phyloP scores from a whole-genome alignment of 495 filamentous ascomycete genomes.

The Xylaria grammica region DNA sequence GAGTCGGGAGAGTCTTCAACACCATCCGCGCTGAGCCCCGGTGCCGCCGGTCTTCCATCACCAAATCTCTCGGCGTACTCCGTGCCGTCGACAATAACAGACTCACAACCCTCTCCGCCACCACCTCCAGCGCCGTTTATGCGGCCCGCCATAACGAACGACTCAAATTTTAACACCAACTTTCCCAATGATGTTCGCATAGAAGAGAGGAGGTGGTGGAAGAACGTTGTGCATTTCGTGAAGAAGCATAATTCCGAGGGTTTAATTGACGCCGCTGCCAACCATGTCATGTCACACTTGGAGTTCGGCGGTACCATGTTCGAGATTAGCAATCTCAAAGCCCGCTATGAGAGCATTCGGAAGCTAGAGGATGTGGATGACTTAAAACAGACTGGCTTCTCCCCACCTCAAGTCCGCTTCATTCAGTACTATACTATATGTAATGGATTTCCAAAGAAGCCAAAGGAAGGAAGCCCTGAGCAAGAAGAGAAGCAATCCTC shows the following conservation, averaged over 20 bases:
- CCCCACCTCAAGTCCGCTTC: constrained; percentile 66
- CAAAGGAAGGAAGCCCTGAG: constrained; percentile 31
- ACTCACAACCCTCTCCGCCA: constrained; percentile 30
- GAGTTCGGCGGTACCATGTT: constrained; percentile 83
- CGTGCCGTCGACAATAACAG: constrained; percentile 37
- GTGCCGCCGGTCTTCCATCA: constrained; percentile 32
- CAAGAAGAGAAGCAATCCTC: constrained; percentile 27
- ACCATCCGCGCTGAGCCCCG: constrained; percentile 16
- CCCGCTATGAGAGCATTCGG: constrained; percentile 69
- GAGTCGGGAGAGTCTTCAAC: constrained; percentile 27
- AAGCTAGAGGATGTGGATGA: constrained; percentile 71
- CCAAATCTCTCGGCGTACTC: constrained; percentile 44
- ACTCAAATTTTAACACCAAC: constrained; percentile 73
- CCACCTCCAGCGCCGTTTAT: constrained; percentile 22
- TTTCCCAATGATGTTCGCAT: constrained; percentile 75
- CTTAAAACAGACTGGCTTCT: constrained; percentile 26
- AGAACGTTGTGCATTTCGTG: constrained; percentile 75
- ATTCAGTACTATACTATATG: constrained; percentile 91
- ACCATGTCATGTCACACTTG: constrained; percentile 77
- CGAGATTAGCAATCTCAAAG: constrained; percentile 71
- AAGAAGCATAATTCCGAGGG: constrained; percentile 74
- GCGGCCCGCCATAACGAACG: constrained; percentile 37
- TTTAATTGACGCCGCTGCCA: constrained; percentile 68
- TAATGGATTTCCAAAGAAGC: constrained; percentile 65
- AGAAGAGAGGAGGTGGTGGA: constrained; percentile 67